These are phyloP conservation scores for Phaeosphaeria sp. DNA, from an alignment of 2,329 filamentous ascomycete species.

Conservation along the genomic window DNA sequence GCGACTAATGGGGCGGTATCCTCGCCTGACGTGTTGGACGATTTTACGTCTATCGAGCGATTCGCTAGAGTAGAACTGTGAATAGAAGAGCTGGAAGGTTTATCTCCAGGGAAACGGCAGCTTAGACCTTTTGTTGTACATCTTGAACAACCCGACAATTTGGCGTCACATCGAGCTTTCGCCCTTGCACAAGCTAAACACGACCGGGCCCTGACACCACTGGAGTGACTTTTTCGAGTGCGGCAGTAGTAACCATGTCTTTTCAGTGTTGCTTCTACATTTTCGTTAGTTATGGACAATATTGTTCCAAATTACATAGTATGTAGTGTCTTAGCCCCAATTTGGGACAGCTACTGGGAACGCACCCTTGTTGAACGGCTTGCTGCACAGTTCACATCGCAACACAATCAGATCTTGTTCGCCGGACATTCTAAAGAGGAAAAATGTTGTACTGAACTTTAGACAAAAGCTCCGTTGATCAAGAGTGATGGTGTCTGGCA, in stretches of 20 bases:
- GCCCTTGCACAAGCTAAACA: slow-evolving; percentile 8
- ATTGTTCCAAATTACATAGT: neutral
- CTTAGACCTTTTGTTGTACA: neutral
- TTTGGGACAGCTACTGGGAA: neutral
- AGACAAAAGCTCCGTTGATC: neutral
- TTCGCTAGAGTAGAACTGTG: neutral
- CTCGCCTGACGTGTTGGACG: neutral
- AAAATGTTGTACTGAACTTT: neutral
- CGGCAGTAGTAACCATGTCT: slow-evolving; percentile 12
- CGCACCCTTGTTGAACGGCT: slow-evolving; percentile 13
- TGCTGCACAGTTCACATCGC: slow-evolving; percentile 5
- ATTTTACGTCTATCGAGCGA: neutral
- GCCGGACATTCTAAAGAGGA: slow-evolving; percentile 1
- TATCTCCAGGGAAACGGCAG: slow-evolving; percentile 19
- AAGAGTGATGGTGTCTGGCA: neutral
- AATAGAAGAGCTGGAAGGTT: neutral
- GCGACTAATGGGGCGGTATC: neutral
- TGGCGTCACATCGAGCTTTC: slow-evolving; percentile 7
- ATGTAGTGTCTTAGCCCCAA: neutral
- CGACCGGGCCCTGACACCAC: slow-evolving; percentile 1
- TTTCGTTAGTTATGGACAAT: neutral
- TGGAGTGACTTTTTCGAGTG: neutral
- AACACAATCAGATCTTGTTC: neutral
- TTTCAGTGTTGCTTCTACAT: slow-evolving; percentile 6
- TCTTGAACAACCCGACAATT: slow-evolving; percentile 2